Evolutionary conservation across 352 stramenopile species (phyloP).

Genomic region (Phytopythium kandeliae): DNA sequence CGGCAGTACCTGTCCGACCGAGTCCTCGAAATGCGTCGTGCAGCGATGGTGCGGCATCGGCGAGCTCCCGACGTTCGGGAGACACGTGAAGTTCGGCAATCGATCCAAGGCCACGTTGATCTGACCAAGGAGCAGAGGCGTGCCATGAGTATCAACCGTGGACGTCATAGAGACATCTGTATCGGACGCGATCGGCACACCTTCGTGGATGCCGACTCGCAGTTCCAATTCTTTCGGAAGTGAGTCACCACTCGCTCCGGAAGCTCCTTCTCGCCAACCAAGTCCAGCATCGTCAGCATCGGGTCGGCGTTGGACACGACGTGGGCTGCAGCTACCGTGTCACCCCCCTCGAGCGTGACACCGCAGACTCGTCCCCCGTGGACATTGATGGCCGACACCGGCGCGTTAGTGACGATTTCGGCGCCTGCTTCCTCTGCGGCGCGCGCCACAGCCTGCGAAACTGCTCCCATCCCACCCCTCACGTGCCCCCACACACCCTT

Average conservation of each 20-base stretch:
- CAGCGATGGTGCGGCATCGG: slow-evolving; percentile 79
- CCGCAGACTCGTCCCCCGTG: slow-evolving; percentile 36
- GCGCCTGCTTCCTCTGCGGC: slow-evolving; percentile 60
- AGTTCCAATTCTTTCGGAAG: slow-evolving; percentile 79
- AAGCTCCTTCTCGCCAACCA: slow-evolving; percentile 55
- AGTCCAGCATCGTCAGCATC: slow-evolving; percentile 74
- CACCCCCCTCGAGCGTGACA: slow-evolving; percentile 56
- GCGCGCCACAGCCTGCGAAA: slow-evolving; percentile 62
- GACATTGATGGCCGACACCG: slow-evolving; percentile 62
- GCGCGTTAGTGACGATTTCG: slow-evolving; percentile 62
- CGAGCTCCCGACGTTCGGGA: slow-evolving; percentile 54
- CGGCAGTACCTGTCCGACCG: slow-evolving; percentile 40
- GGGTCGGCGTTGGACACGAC: slow-evolving; percentile 85
- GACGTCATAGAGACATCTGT: too few relatives aligned
- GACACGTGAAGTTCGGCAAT: slow-evolving; percentile 81
- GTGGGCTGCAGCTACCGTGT: slow-evolving; percentile 37
- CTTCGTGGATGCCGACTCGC: slow-evolving; percentile 76
- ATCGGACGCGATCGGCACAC: too few relatives aligned
- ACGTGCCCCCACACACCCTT: slow-evolving; percentile 89
- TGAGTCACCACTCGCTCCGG: slow-evolving; percentile 54
- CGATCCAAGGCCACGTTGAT: slow-evolving; percentile 87
- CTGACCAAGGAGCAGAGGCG: too few relatives aligned
- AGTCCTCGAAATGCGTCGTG: slow-evolving; percentile 89
- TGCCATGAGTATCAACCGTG: too few relatives aligned
- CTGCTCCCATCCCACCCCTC: slow-evolving; percentile 83